Percentiles rank a stretch among this genome's conserved stretches.
Evolutionary conservation across 2,329 filamentous ascomycete genomes (phyloP).

Genomic region (Arthrobotrys pseudoclavata): DNA sequence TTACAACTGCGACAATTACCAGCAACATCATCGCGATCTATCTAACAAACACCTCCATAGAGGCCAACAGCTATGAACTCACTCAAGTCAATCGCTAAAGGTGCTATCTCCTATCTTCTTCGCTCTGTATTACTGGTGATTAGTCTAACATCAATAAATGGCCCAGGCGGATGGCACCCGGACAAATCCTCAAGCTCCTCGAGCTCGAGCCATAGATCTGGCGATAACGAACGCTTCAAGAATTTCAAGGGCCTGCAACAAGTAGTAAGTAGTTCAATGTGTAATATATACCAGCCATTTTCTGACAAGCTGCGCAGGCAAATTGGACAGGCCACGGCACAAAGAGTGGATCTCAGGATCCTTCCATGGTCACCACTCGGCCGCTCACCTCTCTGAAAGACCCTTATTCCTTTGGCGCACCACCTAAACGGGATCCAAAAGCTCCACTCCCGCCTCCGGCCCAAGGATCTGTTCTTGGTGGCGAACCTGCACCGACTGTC

Average conservation of each 20-base stretch:
- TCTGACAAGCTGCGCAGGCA: slow-evolving; percentile 67
- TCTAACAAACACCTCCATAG: not conserved
- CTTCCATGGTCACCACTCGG: slow-evolving; percentile 67
- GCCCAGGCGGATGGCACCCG: slow-evolving; percentile 68
- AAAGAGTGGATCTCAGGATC: slow-evolving; percentile 68
- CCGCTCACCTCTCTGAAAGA: slow-evolving; percentile 81
- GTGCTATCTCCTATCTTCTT: slow-evolving; percentile 43
- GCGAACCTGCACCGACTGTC: slow-evolving; percentile 64
- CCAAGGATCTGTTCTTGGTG: slow-evolving; percentile 23
- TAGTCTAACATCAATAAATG: not conserved
- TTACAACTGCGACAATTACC: not conserved
- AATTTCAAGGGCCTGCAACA: slow-evolving; percentile 73
- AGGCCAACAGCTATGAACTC: slow-evolving; percentile 60
- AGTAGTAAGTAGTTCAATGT: slow-evolving; percentile 67
- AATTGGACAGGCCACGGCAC: slow-evolving; percentile 70
- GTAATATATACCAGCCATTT: not conserved
- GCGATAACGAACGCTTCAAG: slow-evolving; percentile 62
- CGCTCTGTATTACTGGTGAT: not conserved
- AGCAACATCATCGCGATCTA: not conserved
- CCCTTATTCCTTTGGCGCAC: slow-evolving; percentile 82
- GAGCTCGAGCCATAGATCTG: slow-evolving; percentile 64
- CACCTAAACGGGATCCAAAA: slow-evolving; percentile 76
- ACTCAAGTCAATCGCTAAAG: slow-evolving; percentile 68
- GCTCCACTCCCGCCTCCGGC: slow-evolving; percentile 65
- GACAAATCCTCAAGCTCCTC: slow-evolving; percentile 63